A percentile compares a stretch with the other conserved stretches of the same genome.
phyloP scores from a whole-genome alignment of 192 early-diverging fungal genomes.

The Coemansia sp. region DNA sequence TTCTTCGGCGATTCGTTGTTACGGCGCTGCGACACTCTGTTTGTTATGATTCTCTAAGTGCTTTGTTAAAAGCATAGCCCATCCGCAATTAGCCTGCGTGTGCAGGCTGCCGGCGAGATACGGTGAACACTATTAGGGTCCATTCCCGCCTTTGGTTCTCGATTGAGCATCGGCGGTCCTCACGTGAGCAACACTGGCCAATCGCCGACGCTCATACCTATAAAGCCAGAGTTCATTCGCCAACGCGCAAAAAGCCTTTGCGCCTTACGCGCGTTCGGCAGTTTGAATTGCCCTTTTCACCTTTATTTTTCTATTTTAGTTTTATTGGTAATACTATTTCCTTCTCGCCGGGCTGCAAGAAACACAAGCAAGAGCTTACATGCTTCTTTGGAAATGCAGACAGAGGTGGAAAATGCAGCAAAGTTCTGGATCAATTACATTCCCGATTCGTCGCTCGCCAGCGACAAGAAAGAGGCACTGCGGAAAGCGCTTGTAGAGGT shows the following conservation, averaged over 20 bases:
- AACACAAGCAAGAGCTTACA: conserved; percentile 10
- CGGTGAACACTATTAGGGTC: background rate
- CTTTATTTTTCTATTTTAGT: background rate
- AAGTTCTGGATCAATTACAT: conserved; percentile 48
- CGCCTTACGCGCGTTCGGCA: background rate
- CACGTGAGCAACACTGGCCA: background rate
- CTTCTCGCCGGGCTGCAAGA: background rate
- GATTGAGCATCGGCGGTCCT: background rate
- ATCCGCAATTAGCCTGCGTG: conserved; percentile 1
- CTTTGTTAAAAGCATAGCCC: background rate
- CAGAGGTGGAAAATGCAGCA: conserved; percentile 48
- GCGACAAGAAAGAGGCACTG: conserved; percentile 33
- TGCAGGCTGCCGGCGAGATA: background rate
- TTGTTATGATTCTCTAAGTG: background rate
- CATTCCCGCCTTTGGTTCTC: background rate
- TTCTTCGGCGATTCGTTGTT: background rate
- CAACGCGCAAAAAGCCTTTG: background rate
- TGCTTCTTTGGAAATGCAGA: conserved; percentile 41
- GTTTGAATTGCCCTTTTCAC: background rate
- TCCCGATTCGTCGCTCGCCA: conserved; percentile 22
- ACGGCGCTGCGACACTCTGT: background rate
- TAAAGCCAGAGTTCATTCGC: background rate
- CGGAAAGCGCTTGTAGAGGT: conserved; percentile 44
- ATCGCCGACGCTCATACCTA: background rate
- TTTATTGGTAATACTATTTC: background rate